phyloP scores from a whole-genome alignment of 2,329 filamentous ascomycete species.

The Diaporthe longicolla region DNA sequence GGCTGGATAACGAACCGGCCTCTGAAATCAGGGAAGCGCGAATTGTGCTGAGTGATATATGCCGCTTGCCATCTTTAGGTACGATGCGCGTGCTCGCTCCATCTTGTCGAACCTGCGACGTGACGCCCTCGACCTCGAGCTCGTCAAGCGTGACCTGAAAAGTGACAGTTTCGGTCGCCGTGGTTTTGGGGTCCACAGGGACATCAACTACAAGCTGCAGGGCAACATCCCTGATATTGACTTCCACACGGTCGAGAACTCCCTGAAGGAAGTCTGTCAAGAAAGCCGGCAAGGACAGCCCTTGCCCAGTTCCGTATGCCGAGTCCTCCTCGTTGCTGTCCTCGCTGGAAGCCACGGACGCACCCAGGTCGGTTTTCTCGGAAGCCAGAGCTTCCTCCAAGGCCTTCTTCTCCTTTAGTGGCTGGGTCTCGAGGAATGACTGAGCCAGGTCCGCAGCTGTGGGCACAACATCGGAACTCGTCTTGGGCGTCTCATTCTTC shows the following conservation, averaged over 20 bases:
- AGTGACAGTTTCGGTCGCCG: constrained; percentile 68
- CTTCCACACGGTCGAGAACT: constrained; percentile 78
- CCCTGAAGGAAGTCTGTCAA: constrained; percentile 81
- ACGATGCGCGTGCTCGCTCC: constrained; percentile 54
- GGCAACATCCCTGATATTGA: constrained; percentile 75
- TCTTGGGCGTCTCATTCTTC: constrained; percentile 48
- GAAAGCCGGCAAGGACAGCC: constrained; percentile 78
- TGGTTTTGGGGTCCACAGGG: constrained; percentile 62
- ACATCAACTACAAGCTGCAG: constrained; percentile 76
- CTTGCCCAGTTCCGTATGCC: constrained; percentile 77
- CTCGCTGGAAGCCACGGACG: constrained; percentile 71
- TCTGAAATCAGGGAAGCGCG: constrained; percentile 77
- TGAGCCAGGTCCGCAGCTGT: constrained; percentile 81
- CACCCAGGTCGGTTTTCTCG: constrained; percentile 73
- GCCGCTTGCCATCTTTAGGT: constrained; percentile 75
- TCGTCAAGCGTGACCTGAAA: constrained; percentile 76
- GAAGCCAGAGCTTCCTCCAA: constrained; percentile 78
- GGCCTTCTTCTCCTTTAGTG: constrained; percentile 74
- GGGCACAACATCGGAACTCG: constrained; percentile 64
- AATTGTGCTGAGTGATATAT: constrained; percentile 74
- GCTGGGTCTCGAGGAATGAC: constrained; percentile 83
- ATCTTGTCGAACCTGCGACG: constrained; percentile 53
- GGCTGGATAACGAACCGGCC: constrained; percentile 73
- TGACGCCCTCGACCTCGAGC: constrained; percentile 78
- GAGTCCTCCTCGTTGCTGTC: constrained; percentile 74